Evolutionary conservation across 768 basidiomycete species (phyloP).

Genomic region (Coprinopsis sp.): DNA sequence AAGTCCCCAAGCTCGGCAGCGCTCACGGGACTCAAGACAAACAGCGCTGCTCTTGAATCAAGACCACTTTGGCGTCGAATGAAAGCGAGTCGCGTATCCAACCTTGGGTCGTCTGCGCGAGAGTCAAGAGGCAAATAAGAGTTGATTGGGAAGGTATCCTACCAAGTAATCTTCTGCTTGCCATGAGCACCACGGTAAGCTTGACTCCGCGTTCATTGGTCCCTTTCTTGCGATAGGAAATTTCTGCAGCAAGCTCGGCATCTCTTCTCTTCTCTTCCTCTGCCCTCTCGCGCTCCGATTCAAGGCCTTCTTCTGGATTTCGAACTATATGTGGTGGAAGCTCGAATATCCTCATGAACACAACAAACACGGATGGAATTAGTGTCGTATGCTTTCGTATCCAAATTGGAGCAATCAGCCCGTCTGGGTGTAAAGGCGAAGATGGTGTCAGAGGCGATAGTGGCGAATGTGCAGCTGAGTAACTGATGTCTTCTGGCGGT

Average conservation of each 20-base stretch:
- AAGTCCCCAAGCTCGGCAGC: constrained; percentile 86
- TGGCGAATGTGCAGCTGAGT: constrained; percentile 71
- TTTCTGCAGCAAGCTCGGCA: constrained; percentile 71
- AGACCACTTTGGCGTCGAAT: constrained; percentile 86
- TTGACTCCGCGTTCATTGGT: constrained; percentile 87
- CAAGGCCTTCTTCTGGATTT: constrained; percentile 52
- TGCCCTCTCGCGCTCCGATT: constrained; percentile 50
- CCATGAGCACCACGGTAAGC: constrained; percentile 89
- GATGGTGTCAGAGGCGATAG: constrained; percentile 87
- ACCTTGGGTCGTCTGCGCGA: constrained; percentile 68
- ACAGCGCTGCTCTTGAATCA: constrained; percentile 88
- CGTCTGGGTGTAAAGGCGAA: constrained; percentile 91
- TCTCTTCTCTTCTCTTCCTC: constrained; percentile 72
- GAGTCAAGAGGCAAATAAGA: too few species aligned
- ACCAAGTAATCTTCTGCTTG: constrained; percentile 87
- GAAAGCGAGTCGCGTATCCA: constrained; percentile 81
- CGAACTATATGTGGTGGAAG: constrained; percentile 37
- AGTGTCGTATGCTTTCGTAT: constrained; percentile 92
- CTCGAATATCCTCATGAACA: constrained; percentile 85
- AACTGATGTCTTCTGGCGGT: constrained; percentile 53
- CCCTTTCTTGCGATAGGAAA: constrained; percentile 72
- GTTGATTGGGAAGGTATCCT: constrained; percentile 27
- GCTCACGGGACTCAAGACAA: constrained; percentile 91
- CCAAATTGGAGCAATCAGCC: constrained; percentile 97
- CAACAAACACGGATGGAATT: constrained; percentile 88